Conservation (phyloP, 2,329 filamentous ascomycete genomes). For the Diaporthe helianthi region DNA sequence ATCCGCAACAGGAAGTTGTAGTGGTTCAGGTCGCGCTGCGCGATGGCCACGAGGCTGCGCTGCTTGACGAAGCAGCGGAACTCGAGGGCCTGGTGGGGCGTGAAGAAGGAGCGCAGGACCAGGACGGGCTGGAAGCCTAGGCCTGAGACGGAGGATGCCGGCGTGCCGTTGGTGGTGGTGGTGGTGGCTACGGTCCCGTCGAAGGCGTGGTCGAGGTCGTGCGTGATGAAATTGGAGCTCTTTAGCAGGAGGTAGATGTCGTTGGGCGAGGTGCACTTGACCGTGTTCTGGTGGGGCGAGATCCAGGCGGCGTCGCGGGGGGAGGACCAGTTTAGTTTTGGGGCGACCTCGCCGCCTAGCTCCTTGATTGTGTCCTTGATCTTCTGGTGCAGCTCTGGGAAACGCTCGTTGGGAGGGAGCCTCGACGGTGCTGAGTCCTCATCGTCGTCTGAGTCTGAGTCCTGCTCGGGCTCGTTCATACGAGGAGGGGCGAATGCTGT, state of each 20-base stretch:
- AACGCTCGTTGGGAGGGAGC: conserved; percentile 61
- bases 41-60: conserved; percentile 79
- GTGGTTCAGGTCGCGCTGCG: conserved; percentile 88
- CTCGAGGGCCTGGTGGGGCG: conserved; percentile 87
- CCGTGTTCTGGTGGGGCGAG: conserved; percentile 80
- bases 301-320: conserved; percentile 98
- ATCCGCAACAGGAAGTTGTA: conserved; percentile 79
- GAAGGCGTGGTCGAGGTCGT: conserved; percentile 93
- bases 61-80: conserved; percentile 95
- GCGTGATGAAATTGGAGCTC: conserved; percentile 91
- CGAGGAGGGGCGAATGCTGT: conserved; percentile 40
- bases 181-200: conserved; percentile 69
- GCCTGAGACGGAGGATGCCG: conserved; percentile 36
- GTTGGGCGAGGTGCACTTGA: conserved; percentile 87
- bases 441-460: conserved; percentile 58
- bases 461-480: conserved; percentile 52
- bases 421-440: conserved; percentile 54
- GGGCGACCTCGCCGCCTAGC: conserved; percentile 84
- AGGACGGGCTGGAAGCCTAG: conserved; percentile 74
- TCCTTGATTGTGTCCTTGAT: conserved; percentile 81
- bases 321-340: conserved; percentile 97
- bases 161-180: conserved; percentile 36
- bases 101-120: conserved; percentile 86
- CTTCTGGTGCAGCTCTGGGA: conserved; percentile 75
- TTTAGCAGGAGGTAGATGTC: conserved; percentile 95